phyloP scores from a whole-genome alignment of 1,284 basidiomycete species.

The Cryptococcus jaspeensis region DNA sequence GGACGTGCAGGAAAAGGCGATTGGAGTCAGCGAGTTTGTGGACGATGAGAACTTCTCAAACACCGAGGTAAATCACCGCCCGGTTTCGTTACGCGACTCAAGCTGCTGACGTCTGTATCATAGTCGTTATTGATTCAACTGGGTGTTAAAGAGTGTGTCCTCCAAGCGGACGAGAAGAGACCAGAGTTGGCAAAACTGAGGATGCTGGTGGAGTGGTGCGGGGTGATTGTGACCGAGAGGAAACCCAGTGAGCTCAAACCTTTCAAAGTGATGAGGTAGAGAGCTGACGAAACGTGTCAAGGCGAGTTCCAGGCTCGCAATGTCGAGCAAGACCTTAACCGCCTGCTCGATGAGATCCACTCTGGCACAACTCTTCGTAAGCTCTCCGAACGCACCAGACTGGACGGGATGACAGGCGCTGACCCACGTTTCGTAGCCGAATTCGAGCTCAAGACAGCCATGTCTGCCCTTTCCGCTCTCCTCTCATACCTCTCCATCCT shows the following conservation, averaged over 20 bases:
- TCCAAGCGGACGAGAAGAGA: conserved; percentile 57
- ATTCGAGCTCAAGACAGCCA: conserved; percentile 73
- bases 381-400: conserved; percentile 44
- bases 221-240: conserved; percentile 83
- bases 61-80: conserved; percentile 70
- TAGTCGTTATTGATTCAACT: conserved; percentile 94
- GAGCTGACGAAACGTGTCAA: conserved; percentile 39
- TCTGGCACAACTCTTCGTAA: conserved; percentile 54
- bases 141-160: conserved; percentile 86
- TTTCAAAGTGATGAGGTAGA: background rate
- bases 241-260: conserved; percentile 65
- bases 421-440: conserved; percentile 59
- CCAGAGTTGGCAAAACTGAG: conserved; percentile 77
- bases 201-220: conserved; percentile 82
- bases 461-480: conserved; percentile 76
- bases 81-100: background rate
- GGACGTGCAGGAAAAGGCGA: conserved; percentile 56
- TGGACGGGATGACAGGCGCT: background rate
- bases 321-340: conserved; percentile 79
- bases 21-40: conserved; percentile 77
- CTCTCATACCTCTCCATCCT: conserved; percentile 80
- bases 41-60: conserved; percentile 97
- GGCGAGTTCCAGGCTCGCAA: conserved; percentile 81
- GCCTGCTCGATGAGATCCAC: conserved; percentile 63
- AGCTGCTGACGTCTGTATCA: background rate